phyloP scores from a whole-genome alignment of 2,329 filamentous ascomycete species.

The Westerdykella ornata region DNA sequence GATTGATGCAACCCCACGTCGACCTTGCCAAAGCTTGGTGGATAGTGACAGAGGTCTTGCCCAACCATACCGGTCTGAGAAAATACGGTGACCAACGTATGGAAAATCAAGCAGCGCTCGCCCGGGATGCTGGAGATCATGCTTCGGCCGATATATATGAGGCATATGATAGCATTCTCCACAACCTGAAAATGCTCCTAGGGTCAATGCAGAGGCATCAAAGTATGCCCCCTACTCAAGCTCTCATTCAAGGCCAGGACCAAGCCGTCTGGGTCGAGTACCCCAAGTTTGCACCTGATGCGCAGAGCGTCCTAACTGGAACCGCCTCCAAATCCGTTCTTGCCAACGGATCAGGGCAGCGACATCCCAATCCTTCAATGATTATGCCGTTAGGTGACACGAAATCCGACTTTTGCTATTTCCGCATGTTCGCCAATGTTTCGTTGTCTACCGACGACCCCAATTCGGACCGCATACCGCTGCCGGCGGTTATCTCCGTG shows the following conservation, averaged over 20 bases:
- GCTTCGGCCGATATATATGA: conserved; percentile 44
- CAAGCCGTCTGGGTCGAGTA: conserved; percentile 78
- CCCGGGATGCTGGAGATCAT: conserved; percentile 41
- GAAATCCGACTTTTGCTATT: conserved; percentile 67
- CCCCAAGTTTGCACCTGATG: conserved; percentile 64
- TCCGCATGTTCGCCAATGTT: conserved; percentile 66
- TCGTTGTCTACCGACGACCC: conserved; percentile 65
- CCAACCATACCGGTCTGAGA: conserved; percentile 26
- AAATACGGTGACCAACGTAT: conserved; percentile 20
- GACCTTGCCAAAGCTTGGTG: conserved; percentile 82
- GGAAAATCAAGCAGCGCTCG: conserved; percentile 34
- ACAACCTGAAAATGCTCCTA: conserved; percentile 65
- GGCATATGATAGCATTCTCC: conserved; percentile 50
- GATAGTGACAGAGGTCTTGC: conserved; percentile 51
- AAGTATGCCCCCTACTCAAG: conserved; percentile 58
- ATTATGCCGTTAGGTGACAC: conserved; percentile 74
- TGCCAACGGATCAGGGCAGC: conserved; percentile 40
- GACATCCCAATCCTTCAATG: conserved; percentile 49
- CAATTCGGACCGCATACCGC: conserved; percentile 59
- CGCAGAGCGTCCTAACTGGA: conserved; percentile 63
- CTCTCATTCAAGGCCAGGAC: conserved; percentile 71
- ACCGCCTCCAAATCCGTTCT: conserved; percentile 41
- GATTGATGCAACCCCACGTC: conserved; percentile 67
- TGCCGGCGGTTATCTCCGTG: conserved; percentile 71
- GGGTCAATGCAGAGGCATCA: conserved; percentile 80